Percentiles rank a stretch among this genome's conserved stretches.
These are phyloP conservation scores for Liquidambar formosana DNA, from an alignment of 164 flowering plant genomes.

Conservation along the genomic window DNA sequence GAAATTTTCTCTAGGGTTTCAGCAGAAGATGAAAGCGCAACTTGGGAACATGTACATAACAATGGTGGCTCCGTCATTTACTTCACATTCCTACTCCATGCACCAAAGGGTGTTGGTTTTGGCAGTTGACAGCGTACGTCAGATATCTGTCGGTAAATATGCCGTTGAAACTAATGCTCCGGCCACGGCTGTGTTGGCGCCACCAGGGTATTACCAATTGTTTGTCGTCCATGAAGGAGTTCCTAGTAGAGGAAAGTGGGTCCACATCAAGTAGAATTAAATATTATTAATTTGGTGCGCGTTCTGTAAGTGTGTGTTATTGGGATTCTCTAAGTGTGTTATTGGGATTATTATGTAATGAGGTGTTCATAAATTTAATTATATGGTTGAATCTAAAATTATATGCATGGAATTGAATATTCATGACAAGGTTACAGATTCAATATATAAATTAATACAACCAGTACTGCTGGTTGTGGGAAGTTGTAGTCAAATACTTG, in stretches of 20 bases:
- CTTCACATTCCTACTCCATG: constrained; percentile 59
- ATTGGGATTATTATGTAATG: too few species aligned
- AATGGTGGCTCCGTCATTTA: constrained; percentile 64
- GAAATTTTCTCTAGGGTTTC: constrained; percentile 15
- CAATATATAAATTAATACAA: too few species aligned
- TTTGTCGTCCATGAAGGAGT: constrained; percentile 53
- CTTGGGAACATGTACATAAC: constrained; percentile 28
- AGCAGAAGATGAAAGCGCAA: neutral
- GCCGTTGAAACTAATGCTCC: constrained; percentile 29
- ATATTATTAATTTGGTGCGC: too few species aligned
- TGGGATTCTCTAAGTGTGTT: too few species aligned
- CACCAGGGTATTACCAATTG: constrained; percentile 56
- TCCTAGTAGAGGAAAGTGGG: constrained; percentile 60
- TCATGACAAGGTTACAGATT: too few species aligned
- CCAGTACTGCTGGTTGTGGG: too few species aligned
- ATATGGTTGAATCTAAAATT: too few species aligned
- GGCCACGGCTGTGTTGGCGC: constrained; percentile 37
- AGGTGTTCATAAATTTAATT: too few species aligned
- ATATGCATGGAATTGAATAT: too few species aligned
- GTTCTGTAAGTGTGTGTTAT: too few species aligned
- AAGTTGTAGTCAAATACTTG: too few species aligned
- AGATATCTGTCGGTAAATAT: constrained; percentile 7
- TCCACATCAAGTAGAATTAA: constrained; percentile 30
- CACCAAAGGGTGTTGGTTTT: constrained; percentile 52
- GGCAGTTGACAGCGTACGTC: neutral